Base-by-base conservation (phyloP, 2,329 filamentous ascomycete species). In the Cadophora luteo-olivacea region DNA sequence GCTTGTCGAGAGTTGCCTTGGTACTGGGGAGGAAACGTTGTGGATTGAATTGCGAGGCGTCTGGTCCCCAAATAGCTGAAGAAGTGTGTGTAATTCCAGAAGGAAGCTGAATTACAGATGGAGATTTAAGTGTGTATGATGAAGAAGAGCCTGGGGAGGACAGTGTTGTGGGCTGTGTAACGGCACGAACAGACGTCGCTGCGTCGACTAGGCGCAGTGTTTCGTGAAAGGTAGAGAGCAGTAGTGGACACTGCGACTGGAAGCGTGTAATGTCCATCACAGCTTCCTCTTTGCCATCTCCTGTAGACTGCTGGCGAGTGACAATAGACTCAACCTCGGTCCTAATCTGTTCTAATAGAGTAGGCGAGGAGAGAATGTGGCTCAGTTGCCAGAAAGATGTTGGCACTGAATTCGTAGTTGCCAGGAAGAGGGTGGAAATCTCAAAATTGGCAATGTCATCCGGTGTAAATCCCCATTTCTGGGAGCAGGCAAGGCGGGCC, bases 211-310 rank as follows among this genome's bases (percentile, higher is more conserved):
- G 66, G 8, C 84, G 82, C 65, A 85, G 75, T 0, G 79, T 79
- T 72, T 86, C 84, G 29, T 81, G 80, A 71, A 82, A 84, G 25
- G 79, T 79, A 55, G 82, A 81, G 16, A 82, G 75, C 7, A 86
- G 75, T 5, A 84, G 74, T 0, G 83, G 82, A 58, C 81, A 81
- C 6, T 75, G 67, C 0, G 79, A 73, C 38, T 80, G 79, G 11
- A 85, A 77, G 12, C 66, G 69, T 8, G 70, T 68, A 7, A 66
- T 70, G 38, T 75, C 70, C 60, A 75, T 68, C 4, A 69, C 49
- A 7, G 67, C 70, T 29, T 16, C 71, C 51, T 72, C 61, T 16
- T 64, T 61, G 12, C 66, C 64, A 24, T 67, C 24, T 32, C 24
- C 14, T 32, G 24, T 32, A 4, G 41, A 38, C 4, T 12, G 14